phyloP scores from a whole-genome alignment of 768 basidiomycete species.

The Leccinum longicurvipes region DNA sequence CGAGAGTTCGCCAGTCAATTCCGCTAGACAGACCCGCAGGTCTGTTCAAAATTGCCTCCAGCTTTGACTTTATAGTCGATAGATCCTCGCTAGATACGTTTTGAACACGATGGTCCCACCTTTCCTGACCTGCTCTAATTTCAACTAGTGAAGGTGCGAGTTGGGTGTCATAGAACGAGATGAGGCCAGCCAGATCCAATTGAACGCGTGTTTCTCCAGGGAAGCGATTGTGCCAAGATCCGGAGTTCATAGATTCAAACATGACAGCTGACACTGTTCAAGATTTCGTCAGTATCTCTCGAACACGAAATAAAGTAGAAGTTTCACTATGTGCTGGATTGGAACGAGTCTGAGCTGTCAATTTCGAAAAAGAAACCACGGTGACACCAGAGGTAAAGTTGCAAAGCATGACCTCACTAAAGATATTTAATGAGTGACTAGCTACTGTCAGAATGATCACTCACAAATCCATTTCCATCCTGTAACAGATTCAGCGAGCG shows the following conservation, averaged over 20 bases:
- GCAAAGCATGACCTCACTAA: conserved; percentile 38
- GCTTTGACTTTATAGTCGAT: not conserved
- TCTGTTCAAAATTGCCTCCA: conserved; percentile 8
- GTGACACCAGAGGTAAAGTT: conserved; percentile 29
- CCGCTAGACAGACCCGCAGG: conserved; percentile 22
- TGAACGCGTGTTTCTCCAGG: conserved; percentile 36
- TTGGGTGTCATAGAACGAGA: conserved; percentile 37
- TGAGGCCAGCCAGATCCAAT: conserved; percentile 31
- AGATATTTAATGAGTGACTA: not conserved
- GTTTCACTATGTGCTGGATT: not conserved
- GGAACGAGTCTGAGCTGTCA: too few species aligned
- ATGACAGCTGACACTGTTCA: not conserved
- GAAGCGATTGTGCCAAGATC: conserved; percentile 33
- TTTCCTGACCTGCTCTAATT: conserved; percentile 21
- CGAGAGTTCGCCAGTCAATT: conserved; percentile 63
- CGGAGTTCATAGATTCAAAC: conserved; percentile 15
- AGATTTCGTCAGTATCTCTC: not conserved
- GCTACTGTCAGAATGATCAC: not conserved
- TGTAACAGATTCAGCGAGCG: conserved; percentile 5
- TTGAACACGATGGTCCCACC: conserved; percentile 31
- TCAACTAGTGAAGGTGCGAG: conserved; percentile 31
- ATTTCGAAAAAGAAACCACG: conserved; percentile 19
- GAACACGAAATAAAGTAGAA: not conserved
- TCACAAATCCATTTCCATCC: conserved; percentile 34
- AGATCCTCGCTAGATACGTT: conserved; percentile 27